These are phyloP conservation scores for Amoebophrya sp. DNA, from an alignment of 169 alveolate species.

Conservation along the genomic window DNA sequence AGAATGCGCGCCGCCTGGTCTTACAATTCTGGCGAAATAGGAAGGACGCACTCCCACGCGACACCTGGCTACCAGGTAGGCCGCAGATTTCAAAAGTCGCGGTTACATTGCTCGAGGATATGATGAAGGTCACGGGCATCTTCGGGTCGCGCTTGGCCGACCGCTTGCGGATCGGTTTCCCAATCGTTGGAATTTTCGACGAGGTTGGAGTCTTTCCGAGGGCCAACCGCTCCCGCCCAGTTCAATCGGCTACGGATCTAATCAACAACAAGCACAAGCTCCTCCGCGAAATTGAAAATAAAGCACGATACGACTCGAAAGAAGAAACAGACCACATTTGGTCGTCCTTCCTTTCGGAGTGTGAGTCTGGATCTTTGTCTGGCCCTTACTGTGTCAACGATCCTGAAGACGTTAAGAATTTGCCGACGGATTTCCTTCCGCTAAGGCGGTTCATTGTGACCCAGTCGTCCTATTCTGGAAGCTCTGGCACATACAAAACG, in stretches of 20 bases:
- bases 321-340: neutral
- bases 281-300: neutral
- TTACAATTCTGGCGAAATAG: neutral
- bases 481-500: neutral
- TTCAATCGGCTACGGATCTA: neutral
- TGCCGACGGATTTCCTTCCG: slow-evolving; percentile 12
- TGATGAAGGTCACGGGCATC: neutral
- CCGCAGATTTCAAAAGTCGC: neutral
- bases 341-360: neutral
- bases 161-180: neutral
- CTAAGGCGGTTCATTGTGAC: neutral
- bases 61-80: neutral
- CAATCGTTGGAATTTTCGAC: neutral
- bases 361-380: neutral
- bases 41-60: neutral
- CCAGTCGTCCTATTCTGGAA: neutral
- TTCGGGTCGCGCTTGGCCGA: neutral
- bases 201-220: neutral
- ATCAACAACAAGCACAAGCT: neutral
- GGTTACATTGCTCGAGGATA: neutral
- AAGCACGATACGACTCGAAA: neutral
- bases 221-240: neutral
- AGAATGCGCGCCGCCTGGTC: neutral
- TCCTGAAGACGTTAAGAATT: neutral
- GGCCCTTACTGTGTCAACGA: neutral